A percentile compares a stretch with the other conserved stretches of the same genome.
Conservation (phyloP, 1,139 yeast genomes). For the Trichomonascaceae sp. region DNA sequence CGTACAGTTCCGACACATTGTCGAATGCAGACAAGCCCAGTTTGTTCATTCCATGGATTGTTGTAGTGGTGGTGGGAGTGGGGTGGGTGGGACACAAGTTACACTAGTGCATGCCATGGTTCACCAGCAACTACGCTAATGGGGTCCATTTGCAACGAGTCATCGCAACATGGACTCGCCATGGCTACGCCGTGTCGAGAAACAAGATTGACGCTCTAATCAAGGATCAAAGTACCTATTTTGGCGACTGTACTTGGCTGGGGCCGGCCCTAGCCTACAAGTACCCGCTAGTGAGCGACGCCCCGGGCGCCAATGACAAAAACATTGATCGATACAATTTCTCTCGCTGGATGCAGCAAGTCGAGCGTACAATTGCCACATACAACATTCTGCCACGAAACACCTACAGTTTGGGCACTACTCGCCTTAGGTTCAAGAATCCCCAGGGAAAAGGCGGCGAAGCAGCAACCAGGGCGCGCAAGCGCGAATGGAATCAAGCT, state of each 20-base stretch:
- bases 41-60: constrained; percentile 19
- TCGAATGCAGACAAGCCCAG: constrained; percentile 32
- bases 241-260: not conserved
- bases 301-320: not conserved
- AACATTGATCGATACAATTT: not conserved
- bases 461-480: not conserved
- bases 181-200: not conserved
- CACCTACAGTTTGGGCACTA: not conserved
- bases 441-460: not conserved
- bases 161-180: not conserved
- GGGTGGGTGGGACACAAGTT: not conserved
- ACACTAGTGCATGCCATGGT: not conserved
- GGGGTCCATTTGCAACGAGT: not conserved
- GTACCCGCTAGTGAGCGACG: not conserved
- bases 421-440: not conserved
- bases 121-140: not conserved
- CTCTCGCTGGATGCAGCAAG: not conserved
- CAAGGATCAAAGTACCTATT: not conserved
- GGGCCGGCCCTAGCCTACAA: not conserved
- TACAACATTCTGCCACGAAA: not conserved
- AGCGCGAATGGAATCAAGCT: no score
- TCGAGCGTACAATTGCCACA: not conserved
- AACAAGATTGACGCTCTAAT: not conserved
- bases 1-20: constrained; percentile 20
- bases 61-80: not conserved